Percentiles rank a stretch among this genome's conserved stretches.
These are phyloP conservation scores for Ascochyta rabiei DNA, from an alignment of 2,329 filamentous ascomycete species.

Conservation along the genomic window DNA sequence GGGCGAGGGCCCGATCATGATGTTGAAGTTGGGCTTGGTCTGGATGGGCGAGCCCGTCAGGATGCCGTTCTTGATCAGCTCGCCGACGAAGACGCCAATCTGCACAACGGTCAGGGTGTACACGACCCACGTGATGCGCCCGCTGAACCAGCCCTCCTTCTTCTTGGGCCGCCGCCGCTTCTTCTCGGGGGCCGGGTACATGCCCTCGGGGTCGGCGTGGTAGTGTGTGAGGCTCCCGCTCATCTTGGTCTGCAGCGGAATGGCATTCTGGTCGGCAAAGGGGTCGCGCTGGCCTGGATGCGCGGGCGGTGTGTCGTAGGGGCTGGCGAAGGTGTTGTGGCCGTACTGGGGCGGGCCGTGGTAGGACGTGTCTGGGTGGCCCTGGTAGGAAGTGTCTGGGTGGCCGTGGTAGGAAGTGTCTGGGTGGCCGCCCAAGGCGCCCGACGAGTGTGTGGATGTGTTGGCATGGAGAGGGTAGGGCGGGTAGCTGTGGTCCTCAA, in stretches of 20 bases:
- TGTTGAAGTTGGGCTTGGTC: constrained; percentile 87
- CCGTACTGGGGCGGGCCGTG: constrained; percentile 52
- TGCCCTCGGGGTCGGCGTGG: constrained; percentile 49
- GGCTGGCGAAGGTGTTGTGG: constrained; percentile 24
- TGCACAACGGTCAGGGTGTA: constrained; percentile 80
- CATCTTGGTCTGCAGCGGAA: constrained; percentile 52
- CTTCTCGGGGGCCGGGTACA: constrained; percentile 33
- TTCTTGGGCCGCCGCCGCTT: constrained; percentile 34
- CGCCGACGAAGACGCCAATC: constrained; percentile 83
- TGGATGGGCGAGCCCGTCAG: constrained; percentile 79
- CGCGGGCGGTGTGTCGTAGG: constrained; percentile 56
- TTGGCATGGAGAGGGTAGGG: constrained; percentile 50
- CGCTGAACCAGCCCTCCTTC: constrained; percentile 62
- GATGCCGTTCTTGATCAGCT: constrained; percentile 80
- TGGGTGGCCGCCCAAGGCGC: constrained; percentile 62
- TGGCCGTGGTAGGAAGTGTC: constrained; percentile 64
- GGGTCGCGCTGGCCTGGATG: constrained; percentile 55
- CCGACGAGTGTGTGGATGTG: constrained; percentile 34
- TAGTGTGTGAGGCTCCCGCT: constrained; percentile 48
- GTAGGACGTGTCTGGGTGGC: constrained; percentile 63
- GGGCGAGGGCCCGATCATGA: constrained; percentile 93
- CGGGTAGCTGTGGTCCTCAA: constrained; percentile 53
- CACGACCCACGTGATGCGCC: constrained; percentile 76
- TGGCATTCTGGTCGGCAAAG: constrained; percentile 55
- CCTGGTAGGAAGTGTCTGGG: constrained; percentile 66